Evolutionary conservation across 1,284 basidiomycete species (phyloP).

Genomic region (Exsudoporus floridanus): DNA sequence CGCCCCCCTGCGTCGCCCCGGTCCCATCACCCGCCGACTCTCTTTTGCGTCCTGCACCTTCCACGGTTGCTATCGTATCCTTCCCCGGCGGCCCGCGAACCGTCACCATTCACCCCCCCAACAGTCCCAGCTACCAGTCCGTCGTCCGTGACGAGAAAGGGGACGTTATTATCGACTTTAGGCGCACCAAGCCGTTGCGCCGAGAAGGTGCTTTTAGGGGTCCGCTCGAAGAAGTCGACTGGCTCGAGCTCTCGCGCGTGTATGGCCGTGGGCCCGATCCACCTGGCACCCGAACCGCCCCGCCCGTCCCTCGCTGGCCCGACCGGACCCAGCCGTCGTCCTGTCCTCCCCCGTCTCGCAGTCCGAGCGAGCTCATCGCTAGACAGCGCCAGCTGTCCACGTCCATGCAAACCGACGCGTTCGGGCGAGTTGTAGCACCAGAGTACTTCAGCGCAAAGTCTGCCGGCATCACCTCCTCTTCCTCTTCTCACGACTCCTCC

Average conservation of each 20-base stretch:
- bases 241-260: slow-evolving; percentile 7
- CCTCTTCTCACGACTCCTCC: background rate
- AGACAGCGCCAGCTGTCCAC: slow-evolving; percentile 10
- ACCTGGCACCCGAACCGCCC: background rate
- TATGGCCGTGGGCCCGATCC: slow-evolving; percentile 15
- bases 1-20: background rate
- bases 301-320: slow-evolving; percentile 10
- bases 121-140: slow-evolving; percentile 14
- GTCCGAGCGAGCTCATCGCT: slow-evolving; percentile 5
- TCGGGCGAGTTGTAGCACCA: slow-evolving; percentile 9
- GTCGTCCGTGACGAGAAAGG: slow-evolving; percentile 21
- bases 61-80: slow-evolving; percentile 12
- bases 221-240: slow-evolving; percentile 15
- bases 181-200: slow-evolving; percentile 11
- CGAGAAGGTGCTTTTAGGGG: slow-evolving; percentile 27
- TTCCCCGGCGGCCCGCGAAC: slow-evolving; percentile 29
- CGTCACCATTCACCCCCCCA: slow-evolving; percentile 30
- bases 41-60: background rate
- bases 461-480: background rate
- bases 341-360: background rate
- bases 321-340: slow-evolving; percentile 3
- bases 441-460: background rate
- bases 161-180: slow-evolving; percentile 18
- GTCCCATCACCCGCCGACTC: background rate
- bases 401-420: slow-evolving; percentile 12